Percentiles rank a stretch among this genome's conserved stretches.
Conservation (phyloP, 2,329 filamentous ascomycete genomes). For the Fusarium marasasianum region DNA sequence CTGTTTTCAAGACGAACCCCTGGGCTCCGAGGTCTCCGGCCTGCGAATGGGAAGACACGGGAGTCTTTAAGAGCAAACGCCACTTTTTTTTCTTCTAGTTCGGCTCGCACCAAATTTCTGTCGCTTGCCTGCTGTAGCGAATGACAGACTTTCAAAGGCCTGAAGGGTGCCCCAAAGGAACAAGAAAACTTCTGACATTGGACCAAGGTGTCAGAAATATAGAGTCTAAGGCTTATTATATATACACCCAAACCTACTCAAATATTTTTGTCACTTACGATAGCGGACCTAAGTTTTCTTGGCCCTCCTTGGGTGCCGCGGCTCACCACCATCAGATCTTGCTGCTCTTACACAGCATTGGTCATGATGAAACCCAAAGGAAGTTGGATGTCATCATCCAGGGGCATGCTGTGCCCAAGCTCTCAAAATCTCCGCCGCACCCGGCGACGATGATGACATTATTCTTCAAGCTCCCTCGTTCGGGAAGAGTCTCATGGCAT, state of each 20-base stretch:
- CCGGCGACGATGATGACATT: conserved; percentile 32
- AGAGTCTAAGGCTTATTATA: background rate
- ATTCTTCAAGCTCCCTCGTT: background rate
- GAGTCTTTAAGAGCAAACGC: conserved; percentile 18
- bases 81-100: conserved; percentile 17
- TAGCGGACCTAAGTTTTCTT: background rate
- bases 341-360: conserved; percentile 9
- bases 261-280: background rate
- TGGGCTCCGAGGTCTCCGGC: conserved; percentile 41
- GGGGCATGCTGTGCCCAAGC: conserved; percentile 27
- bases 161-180: background rate
- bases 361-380: conserved; percentile 17
- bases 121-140: background rate
- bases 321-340: conserved; percentile 27
- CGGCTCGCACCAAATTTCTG: conserved; percentile 18
- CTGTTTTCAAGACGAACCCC: conserved; percentile 13
- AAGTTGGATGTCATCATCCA: conserved; percentile 36
- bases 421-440: conserved; percentile 27
- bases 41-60: conserved; percentile 43
- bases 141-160: background rate
- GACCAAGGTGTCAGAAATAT: background rate
- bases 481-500: background rate
- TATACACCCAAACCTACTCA: accelerated
- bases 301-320: background rate
- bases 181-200: background rate